These are phyloP conservation scores for Prunus padus DNA, from an alignment of 306 rosid genomes.

Conservation along the genomic window DNA sequence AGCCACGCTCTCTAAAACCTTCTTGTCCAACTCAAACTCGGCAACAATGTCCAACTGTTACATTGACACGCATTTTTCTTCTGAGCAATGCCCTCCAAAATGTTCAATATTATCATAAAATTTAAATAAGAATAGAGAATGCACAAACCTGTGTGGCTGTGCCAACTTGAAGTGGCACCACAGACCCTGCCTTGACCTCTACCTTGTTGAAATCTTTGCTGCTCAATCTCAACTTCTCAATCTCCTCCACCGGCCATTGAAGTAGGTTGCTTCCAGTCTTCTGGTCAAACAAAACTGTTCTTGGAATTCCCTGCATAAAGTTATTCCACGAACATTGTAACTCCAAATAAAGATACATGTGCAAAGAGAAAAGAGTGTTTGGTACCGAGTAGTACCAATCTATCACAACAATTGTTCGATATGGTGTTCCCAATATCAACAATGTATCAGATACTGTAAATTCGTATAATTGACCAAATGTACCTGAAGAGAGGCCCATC, in stretches of 20 bases:
- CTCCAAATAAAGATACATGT: neutral
- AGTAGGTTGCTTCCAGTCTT: conserved; percentile 69
- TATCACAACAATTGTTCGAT: neutral
- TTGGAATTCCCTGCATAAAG: conserved; percentile 60
- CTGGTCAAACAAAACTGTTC: conserved; percentile 60
- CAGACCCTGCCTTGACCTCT: conserved; percentile 56
- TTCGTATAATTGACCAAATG: neutral
- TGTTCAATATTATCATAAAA: neutral
- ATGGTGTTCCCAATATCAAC: neutral
- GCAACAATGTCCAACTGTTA: conserved; percentile 76
- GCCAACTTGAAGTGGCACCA: conserved; percentile 51
- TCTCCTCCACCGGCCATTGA: conserved; percentile 87
- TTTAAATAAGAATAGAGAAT: neutral
- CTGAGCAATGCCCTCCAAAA: neutral
- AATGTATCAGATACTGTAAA: neutral
- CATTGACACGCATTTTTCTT: neutral
- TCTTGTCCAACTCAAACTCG: conserved; percentile 72
- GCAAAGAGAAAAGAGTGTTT: neutral
- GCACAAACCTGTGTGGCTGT: conserved; percentile 73
- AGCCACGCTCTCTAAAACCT: conserved; percentile 44
- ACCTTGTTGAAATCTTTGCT: conserved; percentile 42
- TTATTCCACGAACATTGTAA: conserved; percentile 4
- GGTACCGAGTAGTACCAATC: neutral
- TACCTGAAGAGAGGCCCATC: conserved; percentile 92
- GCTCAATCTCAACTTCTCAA: conserved; percentile 62